phyloP scores from a whole-genome alignment of 306 rosid species.

The Echinosophora koreensis region DNA sequence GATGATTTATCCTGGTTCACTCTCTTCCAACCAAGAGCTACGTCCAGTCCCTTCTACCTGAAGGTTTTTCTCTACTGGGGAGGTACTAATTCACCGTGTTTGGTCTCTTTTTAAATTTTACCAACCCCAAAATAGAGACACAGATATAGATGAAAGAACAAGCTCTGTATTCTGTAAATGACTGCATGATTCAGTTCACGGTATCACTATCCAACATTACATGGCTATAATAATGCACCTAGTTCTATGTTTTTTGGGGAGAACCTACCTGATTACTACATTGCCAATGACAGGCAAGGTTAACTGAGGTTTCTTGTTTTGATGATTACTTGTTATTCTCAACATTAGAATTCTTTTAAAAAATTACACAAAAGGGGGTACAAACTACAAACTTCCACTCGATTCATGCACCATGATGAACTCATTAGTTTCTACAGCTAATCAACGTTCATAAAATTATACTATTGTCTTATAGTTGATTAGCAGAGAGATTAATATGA shows the following conservation, averaged over 20 bases:
- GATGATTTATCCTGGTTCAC: no score
- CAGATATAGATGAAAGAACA: neutral
- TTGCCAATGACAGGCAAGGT: no score
- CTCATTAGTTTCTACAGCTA: neutral
- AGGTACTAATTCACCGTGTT: constrained; percentile 51
- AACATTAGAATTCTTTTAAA: neutral
- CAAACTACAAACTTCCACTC: neutral
- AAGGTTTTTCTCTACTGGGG: constrained; percentile 97
- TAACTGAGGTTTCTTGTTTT: constrained; percentile 17
- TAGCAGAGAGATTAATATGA: constrained; percentile 26
- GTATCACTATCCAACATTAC: neutral
- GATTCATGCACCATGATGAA: neutral
- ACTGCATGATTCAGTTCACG: neutral
- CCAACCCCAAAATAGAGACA: neutral
- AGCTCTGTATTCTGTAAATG: neutral
- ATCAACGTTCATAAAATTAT: neutral
- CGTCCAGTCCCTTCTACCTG: no score
- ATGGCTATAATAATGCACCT: neutral
- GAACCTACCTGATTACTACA: constrained; percentile 19
- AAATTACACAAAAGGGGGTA: neutral
- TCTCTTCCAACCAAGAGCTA: no score
- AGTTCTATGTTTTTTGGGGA: neutral
- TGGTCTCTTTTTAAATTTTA: neutral
- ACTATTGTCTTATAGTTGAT: neutral
- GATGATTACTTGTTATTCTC: neutral